Conservation (phyloP, 2,329 filamentous ascomycete genomes). For the Sclerotinia spermophila region DNA sequence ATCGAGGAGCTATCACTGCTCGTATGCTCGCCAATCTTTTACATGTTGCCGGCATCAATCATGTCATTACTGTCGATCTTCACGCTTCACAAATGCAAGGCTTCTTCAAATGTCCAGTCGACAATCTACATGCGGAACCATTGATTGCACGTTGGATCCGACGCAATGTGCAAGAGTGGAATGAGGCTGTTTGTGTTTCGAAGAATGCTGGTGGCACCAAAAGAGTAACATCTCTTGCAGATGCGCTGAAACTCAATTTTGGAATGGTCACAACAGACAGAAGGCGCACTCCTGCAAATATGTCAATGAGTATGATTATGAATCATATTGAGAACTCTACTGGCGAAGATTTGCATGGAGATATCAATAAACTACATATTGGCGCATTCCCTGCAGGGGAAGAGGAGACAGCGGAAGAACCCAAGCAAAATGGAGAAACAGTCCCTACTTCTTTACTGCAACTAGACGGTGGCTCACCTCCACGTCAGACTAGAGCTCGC, state of each 20-base stretch:
- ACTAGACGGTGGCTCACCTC: slow-evolving; percentile 23
- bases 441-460: slow-evolving; percentile 17
- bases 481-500: slow-evolving; percentile 26
- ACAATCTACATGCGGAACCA: slow-evolving; percentile 95
- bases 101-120: slow-evolving; percentile 96
- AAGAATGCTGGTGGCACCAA: slow-evolving; percentile 98
- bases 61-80: slow-evolving; percentile 95
- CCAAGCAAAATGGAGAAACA: slow-evolving; percentile 10
- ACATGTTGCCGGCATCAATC: slow-evolving; percentile 88
- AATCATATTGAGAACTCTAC: slow-evolving; percentile 61
- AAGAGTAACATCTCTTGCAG: slow-evolving; percentile 90
- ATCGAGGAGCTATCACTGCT: slow-evolving; percentile 92
- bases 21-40: slow-evolving; percentile 96
- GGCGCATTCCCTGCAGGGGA: slow-evolving; percentile 21
- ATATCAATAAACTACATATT: slow-evolving; percentile 33
- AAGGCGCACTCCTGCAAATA: slow-evolving; percentile 57
- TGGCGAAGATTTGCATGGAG: slow-evolving; percentile 43
- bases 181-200: slow-evolving; percentile 89
- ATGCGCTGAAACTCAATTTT: slow-evolving; percentile 95
- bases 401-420: slow-evolving; percentile 10
- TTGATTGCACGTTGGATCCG: slow-evolving; percentile 94
- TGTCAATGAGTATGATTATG: slow-evolving; percentile 77
- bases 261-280: slow-evolving; percentile 89
- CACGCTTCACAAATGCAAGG: slow-evolving; percentile 99
- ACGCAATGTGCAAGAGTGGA: slow-evolving; percentile 82